Base-by-base conservation (phyloP, 306 rosid genomes). In the Quercus cerris region DNA sequence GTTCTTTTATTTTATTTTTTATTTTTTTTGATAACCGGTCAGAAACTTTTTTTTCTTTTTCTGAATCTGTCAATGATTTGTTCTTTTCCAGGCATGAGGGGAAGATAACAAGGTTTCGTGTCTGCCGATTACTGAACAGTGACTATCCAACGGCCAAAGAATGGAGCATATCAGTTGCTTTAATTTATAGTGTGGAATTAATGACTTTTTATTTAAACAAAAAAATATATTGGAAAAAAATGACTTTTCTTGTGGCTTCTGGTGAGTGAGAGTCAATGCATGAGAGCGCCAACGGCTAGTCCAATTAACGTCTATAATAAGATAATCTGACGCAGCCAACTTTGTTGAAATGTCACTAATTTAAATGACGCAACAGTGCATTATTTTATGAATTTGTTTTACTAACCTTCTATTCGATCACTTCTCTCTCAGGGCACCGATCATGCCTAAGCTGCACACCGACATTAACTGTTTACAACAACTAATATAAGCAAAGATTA, bases 241-340 rank as follows among this genome's bases (percentile, higher is more conserved):
- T 6, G 28, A 28, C 15, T 41, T 54, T 51, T 19, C 57, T 7
- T 10, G 57, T 23, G 22, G 56, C 57, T 7, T 10, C 12, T 23
- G 22, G 38, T 7, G 28, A 75, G 44, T 61, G 15, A 3, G 2
- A 18, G 72, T 62, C 71, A 28, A 56, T 46, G 19, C 79, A n/a
- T 3, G 4, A 18, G 57, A n/a, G 38, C 41, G 14, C 17, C 28
- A 75, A 75, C 72, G 79, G 79, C 79, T 62, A 62, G 8, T 52
- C 23, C 79, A 46, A 4, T 28, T 44, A 62, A 75, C 62, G 72
- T 62, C 72, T 75, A 62, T 75, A 41, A 41, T 41, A 10, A 41
- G 11, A 41, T 41, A 61, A 35, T 61, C 64, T 41, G n/a, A 63
- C 38, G 38, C 70, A 27, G 28, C 41, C 41, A 10, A 63, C 41